Base-by-base conservation (phyloP, 1,284 basidiomycete genomes). In the Xerocomus minutiporus region DNA sequence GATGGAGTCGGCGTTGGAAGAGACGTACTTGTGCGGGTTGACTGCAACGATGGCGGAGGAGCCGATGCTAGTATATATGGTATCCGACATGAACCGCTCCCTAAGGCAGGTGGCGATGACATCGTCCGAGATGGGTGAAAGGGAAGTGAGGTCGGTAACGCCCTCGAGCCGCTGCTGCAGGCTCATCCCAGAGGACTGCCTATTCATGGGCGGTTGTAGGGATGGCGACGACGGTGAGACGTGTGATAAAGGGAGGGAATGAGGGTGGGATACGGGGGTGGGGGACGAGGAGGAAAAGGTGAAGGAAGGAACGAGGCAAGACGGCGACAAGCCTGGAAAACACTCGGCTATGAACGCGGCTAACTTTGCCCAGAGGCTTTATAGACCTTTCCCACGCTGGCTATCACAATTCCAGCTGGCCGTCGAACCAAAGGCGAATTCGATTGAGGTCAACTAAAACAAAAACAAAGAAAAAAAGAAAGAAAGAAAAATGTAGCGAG, bases 21-120 rank as follows among this genome's bases (percentile, higher is more conserved):
- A 61, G 31, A 95, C 78, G 63, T 89, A 91, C 69, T 92, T 93
- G 76, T 94, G 87, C 0, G 93, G 92, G 70, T 96, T 96, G 61
- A 95, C 76, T 29, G 88, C 88, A 57, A 96, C 83, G 58, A 95
- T 73, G 8, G 78, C 77, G 38, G 81, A 83, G 15, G 85, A 76
- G 23, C 90, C 88, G 52, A 93, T 70, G 57, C 68, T 75, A 28
- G 91, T 93, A 74, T 95, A 95, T 58, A 92, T 86, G 57, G 75
- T 82, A 73, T 93, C 88, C 1, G 82, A 75, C 75, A 92, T 84
- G 72, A 93, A 95, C 38, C 91, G 81, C 72, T 94, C 91, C 34
- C 91, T 84, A 48, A 95, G 79, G 57, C 87, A 89, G 57, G 88
- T 81, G 50, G 90, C 85, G 65, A 91, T 83, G 67, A 83, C 76